Percentiles rank a stretch among this genome's conserved stretches.
phyloP scores from a whole-genome alignment of 2,329 filamentous ascomycete species.

The Anisogramma anomala region DNA sequence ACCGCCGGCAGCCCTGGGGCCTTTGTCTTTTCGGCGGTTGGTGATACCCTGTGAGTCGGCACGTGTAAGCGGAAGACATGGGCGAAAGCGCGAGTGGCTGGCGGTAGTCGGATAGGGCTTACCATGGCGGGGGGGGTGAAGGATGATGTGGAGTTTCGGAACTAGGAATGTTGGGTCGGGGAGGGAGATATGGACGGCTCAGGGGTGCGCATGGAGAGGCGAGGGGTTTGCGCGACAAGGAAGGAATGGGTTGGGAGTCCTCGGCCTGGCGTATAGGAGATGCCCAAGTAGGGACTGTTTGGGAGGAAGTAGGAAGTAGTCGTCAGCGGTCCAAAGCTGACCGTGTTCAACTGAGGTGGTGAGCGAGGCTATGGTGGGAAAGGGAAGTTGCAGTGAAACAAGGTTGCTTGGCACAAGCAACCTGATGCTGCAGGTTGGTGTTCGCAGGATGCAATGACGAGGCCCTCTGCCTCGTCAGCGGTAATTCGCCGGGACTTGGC shows the following conservation, averaged over 20 bases:
- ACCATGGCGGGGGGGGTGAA: constrained; percentile 11
- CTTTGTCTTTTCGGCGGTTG: constrained; percentile 37
- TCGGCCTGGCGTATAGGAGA: background rate
- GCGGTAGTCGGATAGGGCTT: constrained; percentile 1
- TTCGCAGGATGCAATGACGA: constrained; percentile 10
- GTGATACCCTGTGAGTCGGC: constrained; percentile 32
- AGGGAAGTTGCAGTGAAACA: constrained; percentile 10
- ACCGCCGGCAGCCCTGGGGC: constrained; percentile 30
- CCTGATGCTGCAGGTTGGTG: too few species aligned
- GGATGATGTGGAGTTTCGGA: background rate
- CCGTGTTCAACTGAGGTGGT: too few species aligned
- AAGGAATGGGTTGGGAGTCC: too few species aligned
- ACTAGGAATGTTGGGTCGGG: background rate
- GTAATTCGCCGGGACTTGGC: constrained; percentile 1
- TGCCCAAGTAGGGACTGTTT: constrained; percentile 2
- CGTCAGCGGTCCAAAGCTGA: background rate
- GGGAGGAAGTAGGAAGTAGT: constrained; percentile 1
- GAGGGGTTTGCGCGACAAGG: background rate
- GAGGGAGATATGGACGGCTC: too few species aligned
- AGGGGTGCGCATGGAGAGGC: too few species aligned
- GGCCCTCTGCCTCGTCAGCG: constrained; percentile 1
- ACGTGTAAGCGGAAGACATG: constrained; percentile 5
- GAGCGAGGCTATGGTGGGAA: background rate
- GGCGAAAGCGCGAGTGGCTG: background rate
- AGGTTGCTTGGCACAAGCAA: constrained; percentile 7